A percentile compares a stretch with the other conserved stretches of the same genome.
Conservation (phyloP, 2,329 filamentous ascomycete species). For the Hymenotorrendiella dingleyae region DNA sequence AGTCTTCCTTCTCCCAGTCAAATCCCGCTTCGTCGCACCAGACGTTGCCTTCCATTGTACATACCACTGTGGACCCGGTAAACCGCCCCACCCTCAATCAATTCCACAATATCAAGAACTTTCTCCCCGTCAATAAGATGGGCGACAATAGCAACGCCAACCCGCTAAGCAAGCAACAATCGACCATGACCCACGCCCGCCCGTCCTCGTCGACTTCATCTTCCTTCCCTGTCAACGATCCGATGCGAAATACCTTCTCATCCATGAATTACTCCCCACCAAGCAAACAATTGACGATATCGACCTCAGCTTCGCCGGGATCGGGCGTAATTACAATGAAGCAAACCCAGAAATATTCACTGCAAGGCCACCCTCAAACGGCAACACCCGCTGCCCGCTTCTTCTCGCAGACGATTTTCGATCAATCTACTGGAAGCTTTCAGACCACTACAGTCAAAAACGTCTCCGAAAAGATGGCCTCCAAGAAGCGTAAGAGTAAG, state of each 20-base stretch:
- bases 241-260: background rate
- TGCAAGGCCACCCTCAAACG: background rate
- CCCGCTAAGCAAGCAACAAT: no score
- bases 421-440: background rate
- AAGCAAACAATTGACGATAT: background rate
- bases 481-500: slow-evolving; percentile 14
- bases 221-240: background rate
- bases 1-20: background rate
- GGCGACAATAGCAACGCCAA: slow-evolving; percentile 4
- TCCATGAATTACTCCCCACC: background rate
- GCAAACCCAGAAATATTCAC: background rate
- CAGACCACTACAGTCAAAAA: background rate
- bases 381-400: background rate
- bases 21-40: background rate
- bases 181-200: background rate
- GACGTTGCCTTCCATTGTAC: slow-evolving; percentile 1
- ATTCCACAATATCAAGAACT: slow-evolving; percentile 16
- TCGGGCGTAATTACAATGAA: no score
- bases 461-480: background rate
- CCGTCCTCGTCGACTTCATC: background rate
- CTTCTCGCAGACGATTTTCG: slow-evolving; percentile 2
- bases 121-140: slow-evolving; percentile 18
- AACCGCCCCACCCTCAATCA: background rate
- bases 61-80: background rate
- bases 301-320: background rate